Evolutionary conservation across 106 monocot genomes (phyloP), one percentile per base, ranked within the genome.

Genomic region (Dendrobium officinale): DNA sequence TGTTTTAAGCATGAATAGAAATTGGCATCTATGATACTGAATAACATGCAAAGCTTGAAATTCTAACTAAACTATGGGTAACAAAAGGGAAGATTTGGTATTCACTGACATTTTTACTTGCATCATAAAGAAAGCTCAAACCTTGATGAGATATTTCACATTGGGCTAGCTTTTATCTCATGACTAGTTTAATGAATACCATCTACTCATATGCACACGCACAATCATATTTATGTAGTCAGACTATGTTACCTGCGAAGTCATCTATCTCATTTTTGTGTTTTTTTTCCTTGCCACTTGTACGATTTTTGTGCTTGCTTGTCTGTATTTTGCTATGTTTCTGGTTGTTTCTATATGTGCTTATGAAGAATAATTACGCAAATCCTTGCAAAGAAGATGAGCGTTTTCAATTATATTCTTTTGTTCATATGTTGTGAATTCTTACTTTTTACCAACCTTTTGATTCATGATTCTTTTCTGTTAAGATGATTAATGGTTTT

Each of bases 391-490:
- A 61, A 61, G 70, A 61, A 61, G 70, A 37, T 33, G 70, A 70
- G 37, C 37, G 3, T 33, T 33, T 70, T 70, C 70, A 15, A 26
- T 70, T 33, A 22, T 67, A 26, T 70, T 33, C 4, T 70, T 70
- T 70, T 33, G 64, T 70, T 70, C 37, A 70, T 70, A 70, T 67
- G 16, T 70, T 29, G 31, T 70, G 37, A 70, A 70, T 70, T 70
- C 20, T 33, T 70, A 16, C 29, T 70, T 33, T 22, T 37, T 70
- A 70, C 11, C 37, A 11, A 37, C 33, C 70, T 11, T 33, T 66
- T 66, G 26, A 9, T 66, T 66, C 10, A 51, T 51, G 51, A 51
- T 51, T 1, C n/a, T 33, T 70, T 33, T 70, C 37, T 70, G 37
- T 70, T 70, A 70, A 33, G 6, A 70, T 70, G 70, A 37, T 70